A percentile compares a stretch with the other conserved stretches of the same genome.
Conservation (phyloP, 225 moss, liverwort and hornwort genomes). For the Takakia lepidozioides region DNA sequence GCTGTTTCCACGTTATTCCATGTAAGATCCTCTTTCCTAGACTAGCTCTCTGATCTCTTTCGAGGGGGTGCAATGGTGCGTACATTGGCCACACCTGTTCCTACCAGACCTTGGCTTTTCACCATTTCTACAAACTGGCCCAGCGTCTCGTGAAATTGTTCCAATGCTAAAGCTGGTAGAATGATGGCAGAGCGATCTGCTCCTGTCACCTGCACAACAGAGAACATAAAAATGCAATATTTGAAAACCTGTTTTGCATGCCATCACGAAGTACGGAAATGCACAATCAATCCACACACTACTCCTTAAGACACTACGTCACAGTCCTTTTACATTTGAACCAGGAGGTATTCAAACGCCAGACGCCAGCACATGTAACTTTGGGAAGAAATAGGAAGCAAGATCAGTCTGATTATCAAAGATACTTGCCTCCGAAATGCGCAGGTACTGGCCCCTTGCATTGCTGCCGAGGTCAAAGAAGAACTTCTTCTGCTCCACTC, state of each 20-base stretch:
- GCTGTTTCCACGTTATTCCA: conserved; percentile 24
- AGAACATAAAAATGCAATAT: background rate
- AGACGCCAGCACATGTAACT: background rate
- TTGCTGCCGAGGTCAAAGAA: conserved; percentile 68
- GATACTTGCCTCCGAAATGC: conserved; percentile 54
- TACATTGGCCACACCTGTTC: conserved; percentile 59
- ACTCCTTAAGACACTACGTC: too few relatives aligned
- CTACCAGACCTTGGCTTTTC: conserved; percentile 56
- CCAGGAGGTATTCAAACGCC: too few relatives aligned
- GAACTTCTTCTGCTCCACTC: conserved; percentile 67
- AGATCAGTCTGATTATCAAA: too few relatives aligned
- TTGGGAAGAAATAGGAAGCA: too few relatives aligned
- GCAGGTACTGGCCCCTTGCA: conserved; percentile 62
- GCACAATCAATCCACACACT: background rate
- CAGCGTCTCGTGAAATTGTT: conserved; percentile 64
- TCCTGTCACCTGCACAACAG: conserved; percentile 38
- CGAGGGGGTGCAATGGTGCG: conserved; percentile 71
- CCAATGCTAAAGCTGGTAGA: conserved; percentile 50
- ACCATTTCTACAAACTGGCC: conserved; percentile 73
- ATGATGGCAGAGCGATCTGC: conserved; percentile 65
- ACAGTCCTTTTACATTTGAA: background rate
- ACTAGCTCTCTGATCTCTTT: conserved; percentile 66
- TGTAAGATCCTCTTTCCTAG: conserved; percentile 29
- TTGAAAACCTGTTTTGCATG: background rate
- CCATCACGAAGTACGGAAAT: background rate